Conservation (phyloP, 345 rosid genomes). For the Salix koriyanagi region DNA sequence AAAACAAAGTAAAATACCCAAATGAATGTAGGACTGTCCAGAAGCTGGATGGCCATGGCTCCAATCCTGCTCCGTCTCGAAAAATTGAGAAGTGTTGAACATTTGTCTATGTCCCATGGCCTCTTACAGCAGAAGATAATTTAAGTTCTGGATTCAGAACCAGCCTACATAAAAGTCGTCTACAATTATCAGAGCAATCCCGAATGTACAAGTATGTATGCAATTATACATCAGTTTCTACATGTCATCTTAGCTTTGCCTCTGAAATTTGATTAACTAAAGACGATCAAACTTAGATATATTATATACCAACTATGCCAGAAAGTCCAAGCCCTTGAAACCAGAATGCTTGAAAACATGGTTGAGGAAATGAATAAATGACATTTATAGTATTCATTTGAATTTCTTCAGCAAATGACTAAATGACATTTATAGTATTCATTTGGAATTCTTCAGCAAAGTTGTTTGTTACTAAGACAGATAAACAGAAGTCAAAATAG, state of each 20-base stretch:
- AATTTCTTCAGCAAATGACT: not conserved
- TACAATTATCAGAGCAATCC: not conserved
- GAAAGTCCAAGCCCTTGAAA: not conserved
- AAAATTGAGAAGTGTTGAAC: constrained; percentile 5
- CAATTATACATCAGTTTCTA: not conserved
- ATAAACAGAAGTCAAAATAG: not conserved
- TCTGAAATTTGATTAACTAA: not conserved
- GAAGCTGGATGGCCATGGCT: not conserved
- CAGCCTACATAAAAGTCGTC: constrained; percentile 5
- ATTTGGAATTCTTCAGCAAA: not conserved
- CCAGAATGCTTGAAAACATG: not conserved
- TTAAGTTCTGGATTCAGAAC: constrained; percentile 3
- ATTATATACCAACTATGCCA: not conserved
- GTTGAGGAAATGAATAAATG: not conserved
- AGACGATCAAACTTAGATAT: not conserved
- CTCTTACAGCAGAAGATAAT: not conserved
- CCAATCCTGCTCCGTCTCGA: constrained; percentile 14
- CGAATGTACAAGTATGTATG: not conserved
- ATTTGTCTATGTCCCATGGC: constrained; percentile 21
- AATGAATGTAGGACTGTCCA: constrained; percentile 5
- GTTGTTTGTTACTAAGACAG: not conserved
- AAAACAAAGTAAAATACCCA: not conserved
- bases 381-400: too few species aligned
- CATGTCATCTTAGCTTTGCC: not conserved
- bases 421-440: not conserved